Conservation (phyloP, 345 rosid species). For the Adansonia digitata region DNA sequence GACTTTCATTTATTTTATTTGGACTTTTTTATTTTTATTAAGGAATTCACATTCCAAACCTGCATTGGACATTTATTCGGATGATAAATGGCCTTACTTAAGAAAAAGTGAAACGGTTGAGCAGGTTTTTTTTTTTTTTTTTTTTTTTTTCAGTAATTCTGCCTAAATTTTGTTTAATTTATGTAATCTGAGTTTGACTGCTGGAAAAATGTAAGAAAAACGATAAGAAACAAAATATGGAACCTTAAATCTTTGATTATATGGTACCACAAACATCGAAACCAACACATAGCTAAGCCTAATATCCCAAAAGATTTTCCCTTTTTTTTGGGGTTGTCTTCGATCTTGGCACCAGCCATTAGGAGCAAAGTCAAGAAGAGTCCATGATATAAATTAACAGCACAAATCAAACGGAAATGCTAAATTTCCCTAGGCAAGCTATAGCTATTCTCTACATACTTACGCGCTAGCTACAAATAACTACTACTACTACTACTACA, state of each 20-base stretch:
- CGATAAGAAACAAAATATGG: neutral
- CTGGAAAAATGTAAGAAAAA: too few species aligned
- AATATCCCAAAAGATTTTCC: neutral
- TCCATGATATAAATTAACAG: neutral
- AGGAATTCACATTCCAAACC: too few species aligned
- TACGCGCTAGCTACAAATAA: slow-evolving; percentile 7
- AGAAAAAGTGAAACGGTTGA: too few species aligned
- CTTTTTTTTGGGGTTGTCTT: neutral
- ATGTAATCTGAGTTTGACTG: neutral
- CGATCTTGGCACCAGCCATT: neutral
- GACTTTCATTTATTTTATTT: too few species aligned
- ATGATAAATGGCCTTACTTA: too few species aligned
- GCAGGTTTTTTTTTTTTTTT: too few species aligned
- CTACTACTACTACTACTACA: slow-evolving; percentile 3
- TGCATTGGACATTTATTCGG: too few species aligned
- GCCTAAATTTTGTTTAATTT: neutral
- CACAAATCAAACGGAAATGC: neutral
- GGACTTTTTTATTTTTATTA: too few species aligned
- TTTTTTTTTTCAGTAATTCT: too few species aligned
- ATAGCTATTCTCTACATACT: slow-evolving; percentile 10
- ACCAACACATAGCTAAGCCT: neutral
- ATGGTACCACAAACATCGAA: neutral
- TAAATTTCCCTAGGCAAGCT: neutral
- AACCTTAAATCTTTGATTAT: slow-evolving; percentile 2
- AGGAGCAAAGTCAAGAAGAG: neutral